phyloP scores from a whole-genome alignment of 2,329 filamentous ascomycete species.

The Colletotrichum trifolii region DNA sequence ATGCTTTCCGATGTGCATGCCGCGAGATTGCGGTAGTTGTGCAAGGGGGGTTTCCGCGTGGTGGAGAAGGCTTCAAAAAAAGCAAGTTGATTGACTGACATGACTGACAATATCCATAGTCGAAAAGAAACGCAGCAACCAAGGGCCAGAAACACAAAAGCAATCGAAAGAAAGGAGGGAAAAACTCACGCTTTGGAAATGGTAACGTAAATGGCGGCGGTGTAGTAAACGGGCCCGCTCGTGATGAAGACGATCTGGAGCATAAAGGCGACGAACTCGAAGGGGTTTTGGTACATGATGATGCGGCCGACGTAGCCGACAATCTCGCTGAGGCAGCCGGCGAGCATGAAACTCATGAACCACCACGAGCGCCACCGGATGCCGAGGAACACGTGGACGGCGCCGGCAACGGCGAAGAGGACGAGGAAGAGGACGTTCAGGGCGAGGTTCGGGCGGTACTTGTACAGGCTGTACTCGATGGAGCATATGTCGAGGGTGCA shows the following conservation, averaged over 20 bases:
- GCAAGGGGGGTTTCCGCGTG: conserved; percentile 2
- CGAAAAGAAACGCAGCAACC: too few species aligned
- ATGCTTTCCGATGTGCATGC: not conserved
- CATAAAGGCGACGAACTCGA: conserved; percentile 68
- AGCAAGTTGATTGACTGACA: not conserved
- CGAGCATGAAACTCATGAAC: conserved; percentile 63
- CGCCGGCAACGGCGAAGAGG: conserved; percentile 59
- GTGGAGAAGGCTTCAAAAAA: not conserved
- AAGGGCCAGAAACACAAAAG: not conserved
- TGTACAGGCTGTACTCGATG: conserved; percentile 56
- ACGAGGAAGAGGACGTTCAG: conserved; percentile 56
- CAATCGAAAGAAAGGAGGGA: not conserved
- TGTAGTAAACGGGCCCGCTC: conserved; percentile 57
- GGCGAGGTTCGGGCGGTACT: conserved; percentile 57
- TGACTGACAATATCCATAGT: too few species aligned
- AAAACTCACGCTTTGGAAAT: conserved; percentile 54
- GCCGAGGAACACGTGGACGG: conserved; percentile 57
- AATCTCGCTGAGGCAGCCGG: conserved; percentile 68
- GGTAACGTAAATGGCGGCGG: conserved; percentile 75
- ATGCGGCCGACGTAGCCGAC: conserved; percentile 72
- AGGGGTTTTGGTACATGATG: conserved; percentile 67
- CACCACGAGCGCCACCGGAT: conserved; percentile 58
- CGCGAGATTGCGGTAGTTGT: conserved; percentile 10
- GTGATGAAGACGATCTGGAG: conserved; percentile 74
- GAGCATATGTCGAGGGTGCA: conserved; percentile 62